phyloP scores from a whole-genome alignment of 768 basidiomycete genomes.

The Kwoniella dejecticola region DNA sequence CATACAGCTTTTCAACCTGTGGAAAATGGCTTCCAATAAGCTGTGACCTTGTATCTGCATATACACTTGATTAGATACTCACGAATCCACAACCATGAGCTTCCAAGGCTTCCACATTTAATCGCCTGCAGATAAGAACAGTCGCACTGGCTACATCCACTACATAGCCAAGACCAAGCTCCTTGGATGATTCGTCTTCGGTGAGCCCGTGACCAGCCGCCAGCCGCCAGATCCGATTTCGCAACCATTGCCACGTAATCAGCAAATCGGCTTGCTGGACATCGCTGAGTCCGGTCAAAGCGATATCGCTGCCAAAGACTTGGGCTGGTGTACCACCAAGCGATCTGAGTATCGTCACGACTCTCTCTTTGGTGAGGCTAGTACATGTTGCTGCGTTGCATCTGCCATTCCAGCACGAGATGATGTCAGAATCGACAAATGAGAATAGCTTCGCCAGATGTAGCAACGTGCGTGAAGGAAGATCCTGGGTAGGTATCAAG shows the following conservation, averaged over 20 bases:
- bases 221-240: constrained; percentile 40
- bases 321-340: constrained; percentile 18
- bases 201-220: constrained; percentile 34
- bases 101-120: constrained; percentile 30
- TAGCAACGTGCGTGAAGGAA: constrained; percentile 19
- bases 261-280: constrained; percentile 40
- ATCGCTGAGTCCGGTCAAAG: constrained; percentile 23
- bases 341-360: constrained; percentile 5
- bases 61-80: constrained; percentile 8
- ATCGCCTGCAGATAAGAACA: constrained; percentile 27
- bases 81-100: constrained; percentile 45
- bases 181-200: constrained; percentile 7
- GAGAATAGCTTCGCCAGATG: constrained; percentile 40
- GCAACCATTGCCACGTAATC: constrained; percentile 46
- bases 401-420: constrained; percentile 43
- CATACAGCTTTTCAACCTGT: constrained; percentile 42
- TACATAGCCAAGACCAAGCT: constrained; percentile 26
- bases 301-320: constrained; percentile 26
- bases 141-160: constrained; percentile 30
- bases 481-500: constrained; percentile 15
- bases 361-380: constrained; percentile 13
- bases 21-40: not conserved
- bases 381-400: constrained; percentile 26
- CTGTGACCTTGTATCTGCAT: too few relatives aligned
- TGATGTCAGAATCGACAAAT: constrained; percentile 36